Evolutionary conservation across 306 rosid species (phyloP), one percentile per base, ranked within the genome.

Genomic region (Ceratonia siliqua): DNA sequence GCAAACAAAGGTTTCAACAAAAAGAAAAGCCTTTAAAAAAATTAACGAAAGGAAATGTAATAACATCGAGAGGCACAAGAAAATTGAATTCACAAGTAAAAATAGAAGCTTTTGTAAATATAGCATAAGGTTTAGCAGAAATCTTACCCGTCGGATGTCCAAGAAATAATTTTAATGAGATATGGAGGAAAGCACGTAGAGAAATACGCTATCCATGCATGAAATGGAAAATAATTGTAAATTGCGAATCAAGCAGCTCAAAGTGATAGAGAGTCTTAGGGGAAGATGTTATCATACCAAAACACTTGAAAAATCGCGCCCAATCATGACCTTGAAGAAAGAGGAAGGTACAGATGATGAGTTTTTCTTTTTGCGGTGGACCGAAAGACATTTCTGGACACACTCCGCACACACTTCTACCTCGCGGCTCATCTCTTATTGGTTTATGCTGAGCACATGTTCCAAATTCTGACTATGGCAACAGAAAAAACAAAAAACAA

Each of bases 271-370:
- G 75, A 70, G 56, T 45, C 18, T 18, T 13, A 22, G 12, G 11
- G 48, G 38, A 32, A 38, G 56, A 25, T 20, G 49, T 20, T 49
- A 62, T 68, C 72, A 22, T 84, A 91, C 94, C 87, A 91, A 30
- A 64, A 78, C 56, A 27, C 30, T 53, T 2, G 87, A 77, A 49
- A 82, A 76, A 27, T 32, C 50, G 42, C 65, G 73, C 8, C 81
- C 87, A 45, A 80, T 9, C 80, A 91, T 78, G 81, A 89, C 25
- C 89, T 87, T 89, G 88, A 89, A 86, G 83, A 91, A 91, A 18
- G 91, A 84, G 32, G 38, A 54, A 14, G 66, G 53, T 1, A 36
- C 46, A 70, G 20, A 30, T 41, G 83, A 42, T 5, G 73, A 68
- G 0, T 27, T 78, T 61, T 42, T 76, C 64, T 73, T 61, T 63